Evolutionary conservation across 192 early-diverging fungal genomes (phyloP).

Genomic region (Coemansia nantahalensis): DNA sequence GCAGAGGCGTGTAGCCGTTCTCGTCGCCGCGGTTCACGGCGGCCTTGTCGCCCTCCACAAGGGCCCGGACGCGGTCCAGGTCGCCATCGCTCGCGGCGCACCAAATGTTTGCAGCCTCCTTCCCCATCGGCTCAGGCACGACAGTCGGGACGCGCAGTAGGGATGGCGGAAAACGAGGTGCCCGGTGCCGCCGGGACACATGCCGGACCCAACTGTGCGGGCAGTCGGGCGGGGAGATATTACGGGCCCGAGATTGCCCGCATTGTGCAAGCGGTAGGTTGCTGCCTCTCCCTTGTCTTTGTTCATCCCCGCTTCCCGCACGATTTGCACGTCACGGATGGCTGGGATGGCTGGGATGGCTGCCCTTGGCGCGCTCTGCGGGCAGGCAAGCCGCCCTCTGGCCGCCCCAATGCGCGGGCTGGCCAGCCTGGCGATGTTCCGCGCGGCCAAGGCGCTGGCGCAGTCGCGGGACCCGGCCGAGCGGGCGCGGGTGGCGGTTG

Average conservation of each 20-base stretch:
- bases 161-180: too few species aligned
- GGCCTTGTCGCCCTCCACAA: slow-evolving; percentile 53
- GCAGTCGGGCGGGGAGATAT: too few species aligned
- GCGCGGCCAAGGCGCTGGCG: slow-evolving; percentile 22
- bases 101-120: slow-evolving; percentile 62
- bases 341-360: not conserved
- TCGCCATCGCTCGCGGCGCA: slow-evolving; percentile 64
- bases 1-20: slow-evolving; percentile 78
- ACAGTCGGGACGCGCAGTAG: too few species aligned
- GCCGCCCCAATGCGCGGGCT: slow-evolving; percentile 12
- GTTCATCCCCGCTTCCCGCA: too few species aligned
- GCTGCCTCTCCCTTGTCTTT: too few species aligned
- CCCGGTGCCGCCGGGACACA: too few species aligned
- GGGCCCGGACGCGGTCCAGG: slow-evolving; percentile 57
- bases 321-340: too few species aligned
- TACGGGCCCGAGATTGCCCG: too few species aligned
- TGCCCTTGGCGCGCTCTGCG: not conserved
- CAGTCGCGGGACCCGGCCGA: slow-evolving; percentile 9
- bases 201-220: too few species aligned
- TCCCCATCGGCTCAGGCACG: slow-evolving; percentile 9
- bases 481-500: slow-evolving; percentile 21
- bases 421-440: slow-evolving; percentile 44
- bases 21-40: slow-evolving; percentile 68
- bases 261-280: too few species aligned
- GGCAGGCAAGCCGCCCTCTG: not conserved